These are phyloP conservation scores for Aspergillus incahuasiensis DNA, from an alignment of 495 filamentous ascomycete species.

Conservation along the genomic window DNA sequence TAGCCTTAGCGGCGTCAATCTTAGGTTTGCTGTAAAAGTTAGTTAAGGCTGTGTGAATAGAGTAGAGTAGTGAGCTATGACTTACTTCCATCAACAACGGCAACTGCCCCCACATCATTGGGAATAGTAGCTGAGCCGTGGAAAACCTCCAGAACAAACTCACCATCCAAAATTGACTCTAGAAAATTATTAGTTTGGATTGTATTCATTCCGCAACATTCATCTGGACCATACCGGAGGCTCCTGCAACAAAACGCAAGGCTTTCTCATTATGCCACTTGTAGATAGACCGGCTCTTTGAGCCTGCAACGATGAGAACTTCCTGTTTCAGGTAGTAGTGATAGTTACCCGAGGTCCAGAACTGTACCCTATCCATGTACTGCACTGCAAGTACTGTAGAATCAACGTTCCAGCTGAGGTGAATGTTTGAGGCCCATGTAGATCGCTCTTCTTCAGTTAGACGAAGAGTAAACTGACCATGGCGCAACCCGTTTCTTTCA, in stretches of 20 bases:
- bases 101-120: slow-evolving; percentile 74
- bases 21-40: slow-evolving; percentile 51
- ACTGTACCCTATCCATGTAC: slow-evolving; percentile 68
- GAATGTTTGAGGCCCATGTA: slow-evolving; percentile 53
- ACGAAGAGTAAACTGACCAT: slow-evolving; percentile 82
- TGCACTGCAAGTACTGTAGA: slow-evolving; percentile 84
- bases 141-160: slow-evolving; percentile 65
- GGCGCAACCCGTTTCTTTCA: slow-evolving; percentile 89
- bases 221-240: slow-evolving; percentile 31
- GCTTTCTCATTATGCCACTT: slow-evolving; percentile 85
- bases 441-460: slow-evolving; percentile 54
- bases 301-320: slow-evolving; percentile 41
- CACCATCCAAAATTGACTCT: slow-evolving; percentile 52
- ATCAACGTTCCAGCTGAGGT: slow-evolving; percentile 81
- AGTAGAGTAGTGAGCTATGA: slow-evolving; percentile 4
- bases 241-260: slow-evolving; percentile 55
- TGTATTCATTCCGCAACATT: neutral
- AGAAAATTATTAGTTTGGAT: slow-evolving; percentile 5
- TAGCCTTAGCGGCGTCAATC: slow-evolving; percentile 77
- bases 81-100: slow-evolving; percentile 81
- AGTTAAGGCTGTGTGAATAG: neutral
- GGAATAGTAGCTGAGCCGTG: slow-evolving; percentile 65
- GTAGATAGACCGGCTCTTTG: slow-evolving; percentile 32
- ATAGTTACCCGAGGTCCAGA: slow-evolving; percentile 98
- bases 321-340: slow-evolving; percentile 99